Percentiles rank a stretch among this genome's conserved stretches.
Conservation (phyloP, 345 rosid genomes). For the Populus nigra region DNA sequence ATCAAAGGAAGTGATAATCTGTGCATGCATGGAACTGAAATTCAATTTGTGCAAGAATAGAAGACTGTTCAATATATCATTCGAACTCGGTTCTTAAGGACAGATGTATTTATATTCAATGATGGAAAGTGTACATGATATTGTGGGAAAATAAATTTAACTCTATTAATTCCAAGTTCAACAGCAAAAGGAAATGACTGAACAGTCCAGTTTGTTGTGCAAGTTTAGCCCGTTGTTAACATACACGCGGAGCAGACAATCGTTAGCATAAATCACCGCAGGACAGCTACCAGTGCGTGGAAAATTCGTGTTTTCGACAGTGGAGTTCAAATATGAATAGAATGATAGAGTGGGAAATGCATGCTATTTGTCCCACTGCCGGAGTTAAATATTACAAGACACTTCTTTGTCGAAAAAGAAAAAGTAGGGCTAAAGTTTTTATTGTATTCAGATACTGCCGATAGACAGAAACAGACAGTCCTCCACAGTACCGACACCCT, state of each 20-base stretch:
- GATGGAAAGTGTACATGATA: neutral
- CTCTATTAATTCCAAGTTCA: neutral
- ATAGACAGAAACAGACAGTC: neutral
- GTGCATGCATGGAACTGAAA: no score
- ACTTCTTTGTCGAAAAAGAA: neutral
- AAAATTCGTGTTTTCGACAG: neutral
- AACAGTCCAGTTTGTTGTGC: neutral
- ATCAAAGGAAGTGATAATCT: no score
- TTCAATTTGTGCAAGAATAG: no score
- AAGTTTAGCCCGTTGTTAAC: neutral
- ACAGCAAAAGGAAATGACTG: neutral
- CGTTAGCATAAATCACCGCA: neutral
- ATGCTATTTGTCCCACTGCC: neutral
- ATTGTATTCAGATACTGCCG: neutral
- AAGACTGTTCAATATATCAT: neutral
- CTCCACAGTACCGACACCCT: slow-evolving; percentile 2
- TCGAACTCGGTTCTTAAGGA: neutral
- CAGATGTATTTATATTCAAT: neutral
- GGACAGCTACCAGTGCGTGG: neutral
- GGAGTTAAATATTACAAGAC: neutral
- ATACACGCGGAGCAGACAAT: neutral
- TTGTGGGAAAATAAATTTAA: neutral
- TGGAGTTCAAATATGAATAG: slow-evolving; percentile 1
- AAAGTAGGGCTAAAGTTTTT: neutral
- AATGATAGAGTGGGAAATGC: neutral